phyloP scores from a whole-genome alignment of 1,284 basidiomycete genomes.

The Anthracocystis walkeri region DNA sequence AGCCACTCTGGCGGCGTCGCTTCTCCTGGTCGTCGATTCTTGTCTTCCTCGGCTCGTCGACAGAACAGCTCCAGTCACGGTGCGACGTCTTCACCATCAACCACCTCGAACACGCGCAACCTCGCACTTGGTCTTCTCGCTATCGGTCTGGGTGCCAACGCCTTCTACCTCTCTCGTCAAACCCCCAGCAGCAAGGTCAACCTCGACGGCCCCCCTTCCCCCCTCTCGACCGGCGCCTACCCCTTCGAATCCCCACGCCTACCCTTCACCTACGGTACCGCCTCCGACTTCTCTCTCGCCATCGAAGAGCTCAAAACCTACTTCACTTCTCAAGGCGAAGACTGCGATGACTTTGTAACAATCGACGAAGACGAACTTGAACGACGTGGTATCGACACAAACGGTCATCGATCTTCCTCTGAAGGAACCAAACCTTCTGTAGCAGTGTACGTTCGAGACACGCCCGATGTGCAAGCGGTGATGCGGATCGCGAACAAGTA shows the following conservation, averaged over 20 bases:
- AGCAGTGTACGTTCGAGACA: constrained; percentile 50
- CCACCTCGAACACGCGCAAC: constrained; percentile 17
- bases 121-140: constrained; percentile 31
- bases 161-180: constrained; percentile 33
- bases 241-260: constrained; percentile 31
- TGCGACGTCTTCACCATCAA: not conserved
- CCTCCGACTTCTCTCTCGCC: constrained; percentile 40
- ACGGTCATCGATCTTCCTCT: constrained; percentile 40
- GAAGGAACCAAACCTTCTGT: constrained; percentile 53
- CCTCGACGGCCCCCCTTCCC: constrained; percentile 19
- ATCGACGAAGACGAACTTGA: constrained; percentile 51
- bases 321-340: constrained; percentile 45
- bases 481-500: constrained; percentile 75
- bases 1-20: not conserved
- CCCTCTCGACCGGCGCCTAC: not conserved
- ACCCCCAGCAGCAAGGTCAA: constrained; percentile 11
- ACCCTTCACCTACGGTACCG: constrained; percentile 42
- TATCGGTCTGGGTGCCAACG: constrained; percentile 35
- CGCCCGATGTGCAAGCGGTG: constrained; percentile 55
- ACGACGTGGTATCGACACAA: constrained; percentile 45
- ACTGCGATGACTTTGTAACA: constrained; percentile 41
- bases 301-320: constrained; percentile 54
- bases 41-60: constrained; percentile 16
- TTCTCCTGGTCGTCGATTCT: not conserved
- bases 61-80: constrained; percentile 7